Conservation (phyloP, 164 flowering plant species). For the Vitis vinifera region ASM3070453v1 NC_081819.1:13114501-13115000, state of each 20-base stretch:
- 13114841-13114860: neutral
- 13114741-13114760: neutral
- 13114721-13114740: neutral
- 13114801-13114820: neutral
- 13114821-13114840: neutral
- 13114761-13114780: neutral
- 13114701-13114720: neutral
- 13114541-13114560: no score
- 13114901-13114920: conserved; percentile 95
- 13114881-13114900: conserved; percentile 99
- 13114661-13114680: neutral
- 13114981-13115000: conserved; percentile 70
- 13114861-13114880: conserved; percentile 29
- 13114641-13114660: neutral
- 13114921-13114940: conserved; percentile 95
- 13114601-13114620: no score
- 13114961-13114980: conserved; percentile 99
- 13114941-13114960: conserved; percentile 98
- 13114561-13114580: neutral
- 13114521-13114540: no score
- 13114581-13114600: neutral
- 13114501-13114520: no score
- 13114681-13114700: neutral
- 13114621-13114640: neutral
- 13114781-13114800: neutral